Base-by-base conservation (phyloP, 2,329 filamentous ascomycete genomes). In the Pyricularia grisea region DNA sequence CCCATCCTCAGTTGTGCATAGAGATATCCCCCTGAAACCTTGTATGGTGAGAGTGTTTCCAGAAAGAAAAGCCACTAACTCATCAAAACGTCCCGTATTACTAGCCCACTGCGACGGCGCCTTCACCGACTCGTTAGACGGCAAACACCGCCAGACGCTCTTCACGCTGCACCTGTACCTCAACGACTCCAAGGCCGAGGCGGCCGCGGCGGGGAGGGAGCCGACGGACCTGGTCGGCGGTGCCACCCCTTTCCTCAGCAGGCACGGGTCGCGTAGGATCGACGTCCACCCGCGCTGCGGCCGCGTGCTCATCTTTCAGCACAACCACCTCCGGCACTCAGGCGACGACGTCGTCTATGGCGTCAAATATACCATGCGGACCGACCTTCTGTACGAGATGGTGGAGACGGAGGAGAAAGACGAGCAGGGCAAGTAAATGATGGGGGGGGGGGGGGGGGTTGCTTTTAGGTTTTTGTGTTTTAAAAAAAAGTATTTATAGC, bases 71-170 rank as follows among this genome's bases (percentile, higher is more conserved):
- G 14, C 12, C 33, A 50, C 64, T 66, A 10, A 66, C 28, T 6
- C 28, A 23, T 3, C 64, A 31, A 42, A 31, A 27, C n/a, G n/a
- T n/a, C n/a, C n/a, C n/a, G n/a, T n/a, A 17, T 25, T 12, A 12
- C 17, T 78, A 88, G 82, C 88, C 4, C 92, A 94, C 75, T 88
- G 85, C 72, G 92, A 94, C 74, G 88, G 85, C 0, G 73, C 80
- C 0, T 94, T 90, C 73, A 80, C 80, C 67, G 88, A 87, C 5
- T 71, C 66, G 4, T 82, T 83, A 0, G 84, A 87, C 68, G 78
- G 81, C 9, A 79, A 76, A 25, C 81, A 74, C 3, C 75, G 81
- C 33, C 73, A 77, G 73, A 85, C 84, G 1, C 80, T 82, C 68
- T 86, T 84, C 73, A 88, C 87, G 0, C 70, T 87, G 4, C 86